phyloP scores from a whole-genome alignment of 257 asterid genomes.

The Primulina eburnea region DNA sequence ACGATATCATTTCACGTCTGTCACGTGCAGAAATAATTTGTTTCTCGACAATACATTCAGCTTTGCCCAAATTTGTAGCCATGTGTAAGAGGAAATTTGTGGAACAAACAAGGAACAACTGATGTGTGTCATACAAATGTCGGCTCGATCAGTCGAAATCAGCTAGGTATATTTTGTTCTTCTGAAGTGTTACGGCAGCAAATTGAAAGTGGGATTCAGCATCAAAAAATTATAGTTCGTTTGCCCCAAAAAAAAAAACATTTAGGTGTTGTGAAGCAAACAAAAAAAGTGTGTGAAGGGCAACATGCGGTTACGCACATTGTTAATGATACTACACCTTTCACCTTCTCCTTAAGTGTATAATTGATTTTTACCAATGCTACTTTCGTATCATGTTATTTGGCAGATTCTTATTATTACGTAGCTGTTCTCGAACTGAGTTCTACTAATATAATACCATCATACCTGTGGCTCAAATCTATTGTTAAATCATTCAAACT shows the following conservation, averaged over 20 bases:
- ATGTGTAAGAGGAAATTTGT: too few species aligned
- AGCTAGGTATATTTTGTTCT: background rate
- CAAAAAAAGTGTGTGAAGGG: background rate
- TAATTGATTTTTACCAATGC: background rate
- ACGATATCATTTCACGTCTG: background rate
- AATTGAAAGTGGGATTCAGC: background rate
- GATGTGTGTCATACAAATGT: background rate
- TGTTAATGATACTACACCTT: too few species aligned
- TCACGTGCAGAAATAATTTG: background rate
- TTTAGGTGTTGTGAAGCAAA: background rate
- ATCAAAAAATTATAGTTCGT: too few species aligned
- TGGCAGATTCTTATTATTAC: background rate
- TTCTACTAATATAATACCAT: too few species aligned
- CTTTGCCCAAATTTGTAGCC: background rate
- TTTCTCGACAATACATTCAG: background rate
- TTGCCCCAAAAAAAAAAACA: background rate
- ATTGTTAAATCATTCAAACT: too few species aligned
- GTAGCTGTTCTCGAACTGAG: background rate
- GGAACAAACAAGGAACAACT: too few species aligned
- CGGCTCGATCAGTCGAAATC: background rate
- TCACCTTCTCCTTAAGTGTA: background rate
- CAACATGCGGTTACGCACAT: background rate
- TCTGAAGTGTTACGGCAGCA: background rate
- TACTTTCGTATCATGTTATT: background rate
- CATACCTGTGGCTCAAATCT: too few species aligned